These are phyloP conservation scores for Plectosphaerella cucumerina DNA, from an alignment of 2,329 filamentous ascomycete genomes.

Conservation along the genomic window DNA sequence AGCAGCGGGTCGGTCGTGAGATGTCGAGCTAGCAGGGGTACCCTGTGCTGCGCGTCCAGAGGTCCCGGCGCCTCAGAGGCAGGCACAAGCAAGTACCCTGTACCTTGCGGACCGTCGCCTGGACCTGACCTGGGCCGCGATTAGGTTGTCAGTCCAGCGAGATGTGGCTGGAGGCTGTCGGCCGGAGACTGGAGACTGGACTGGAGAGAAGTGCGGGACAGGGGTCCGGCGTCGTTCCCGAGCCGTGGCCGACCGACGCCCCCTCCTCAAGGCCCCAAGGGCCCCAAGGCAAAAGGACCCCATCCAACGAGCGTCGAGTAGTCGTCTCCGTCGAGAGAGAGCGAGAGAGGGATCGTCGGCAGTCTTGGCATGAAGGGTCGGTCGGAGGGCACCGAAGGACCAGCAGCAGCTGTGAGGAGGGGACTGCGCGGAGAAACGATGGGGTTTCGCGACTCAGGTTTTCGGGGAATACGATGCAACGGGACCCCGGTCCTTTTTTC, in stretches of 20 bases:
- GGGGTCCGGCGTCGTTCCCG: neutral
- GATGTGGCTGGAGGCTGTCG: neutral
- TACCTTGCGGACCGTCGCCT: neutral
- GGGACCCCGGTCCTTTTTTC: no score
- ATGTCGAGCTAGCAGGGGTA: conserved; percentile 9
- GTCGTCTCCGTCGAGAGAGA: neutral
- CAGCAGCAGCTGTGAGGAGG: no score
- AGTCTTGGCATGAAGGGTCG: neutral
- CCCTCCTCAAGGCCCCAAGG: neutral
- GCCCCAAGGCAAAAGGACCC: no score
- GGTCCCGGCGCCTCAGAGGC: neutral
- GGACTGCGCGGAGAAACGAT: no score
- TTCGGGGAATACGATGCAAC: no score
- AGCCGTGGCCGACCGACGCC: neutral
- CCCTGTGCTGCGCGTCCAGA: conserved; percentile 2
- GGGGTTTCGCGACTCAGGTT: no score
- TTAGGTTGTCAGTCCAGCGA: conserved; percentile 3
- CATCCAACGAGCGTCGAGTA: neutral
- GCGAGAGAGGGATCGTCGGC: neutral
- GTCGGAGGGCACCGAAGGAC: neutral
- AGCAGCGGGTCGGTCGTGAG: conserved; percentile 9
- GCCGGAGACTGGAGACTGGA: neutral
- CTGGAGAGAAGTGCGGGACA: neutral
- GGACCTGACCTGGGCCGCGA: neutral
- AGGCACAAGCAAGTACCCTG: neutral